These are phyloP conservation scores for Mycena vitilis DNA, from an alignment of 768 basidiomycete species.

Conservation along the genomic window DNA sequence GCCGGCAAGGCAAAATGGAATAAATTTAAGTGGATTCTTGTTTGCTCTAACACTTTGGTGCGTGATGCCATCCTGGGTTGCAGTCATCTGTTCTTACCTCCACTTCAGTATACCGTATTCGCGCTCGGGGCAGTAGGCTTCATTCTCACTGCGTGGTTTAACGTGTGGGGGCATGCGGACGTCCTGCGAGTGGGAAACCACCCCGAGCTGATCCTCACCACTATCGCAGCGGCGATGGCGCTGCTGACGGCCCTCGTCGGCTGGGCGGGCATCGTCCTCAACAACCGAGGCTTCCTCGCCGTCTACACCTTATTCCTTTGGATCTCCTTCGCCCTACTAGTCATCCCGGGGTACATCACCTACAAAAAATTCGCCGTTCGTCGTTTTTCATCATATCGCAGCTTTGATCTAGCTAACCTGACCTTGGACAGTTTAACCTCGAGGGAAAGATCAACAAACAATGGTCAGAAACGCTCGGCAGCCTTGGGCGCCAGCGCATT, in stretches of 20 bases:
- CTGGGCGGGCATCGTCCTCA: conserved; percentile 86
- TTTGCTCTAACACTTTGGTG: conserved; percentile 59
- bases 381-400: too few species aligned
- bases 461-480: conserved; percentile 65
- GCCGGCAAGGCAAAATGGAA: conserved; percentile 64
- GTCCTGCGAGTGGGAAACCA: conserved; percentile 69
- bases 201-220: conserved; percentile 67
- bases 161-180: conserved; percentile 67
- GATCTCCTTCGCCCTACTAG: conserved; percentile 68
- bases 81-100: neutral
- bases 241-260: conserved; percentile 78
- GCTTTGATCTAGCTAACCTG: too few species aligned
- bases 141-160: conserved; percentile 71
- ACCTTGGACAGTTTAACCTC: conserved; percentile 59
- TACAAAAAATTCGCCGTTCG: conserved; percentile 62
- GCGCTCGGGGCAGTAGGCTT: conserved; percentile 62
- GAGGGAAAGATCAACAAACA: conserved; percentile 75
- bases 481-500: conserved; percentile 62
- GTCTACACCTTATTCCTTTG: conserved; percentile 72
- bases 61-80: conserved; percentile 13
- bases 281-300: conserved; percentile 83
- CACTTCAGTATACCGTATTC: conserved; percentile 54
- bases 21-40: conserved; percentile 72
- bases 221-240: conserved; percentile 57
- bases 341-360: conserved; percentile 72